Evolutionary conservation across 2,329 filamentous ascomycete species (phyloP).

Genomic region (Paraphaeosphaeria minitans): DNA sequence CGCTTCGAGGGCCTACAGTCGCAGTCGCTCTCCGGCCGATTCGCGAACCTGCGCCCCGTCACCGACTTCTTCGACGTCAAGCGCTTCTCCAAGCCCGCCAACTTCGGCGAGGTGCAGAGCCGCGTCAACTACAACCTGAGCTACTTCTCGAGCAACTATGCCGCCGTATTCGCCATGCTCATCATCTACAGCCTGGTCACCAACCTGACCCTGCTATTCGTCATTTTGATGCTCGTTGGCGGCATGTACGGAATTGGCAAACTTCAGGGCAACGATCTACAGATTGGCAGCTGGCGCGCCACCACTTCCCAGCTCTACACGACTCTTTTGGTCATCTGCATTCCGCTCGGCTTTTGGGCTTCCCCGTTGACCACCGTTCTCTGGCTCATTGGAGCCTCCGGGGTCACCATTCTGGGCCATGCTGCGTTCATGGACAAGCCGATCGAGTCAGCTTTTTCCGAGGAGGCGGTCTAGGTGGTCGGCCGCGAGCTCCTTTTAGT

Average conservation of each 20-base stretch:
- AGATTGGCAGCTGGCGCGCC: constrained; percentile 80
- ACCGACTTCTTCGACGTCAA: constrained; percentile 96
- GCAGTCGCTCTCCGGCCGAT: constrained; percentile 78
- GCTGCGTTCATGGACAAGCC: constrained; percentile 97
- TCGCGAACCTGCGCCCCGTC: constrained; percentile 88
- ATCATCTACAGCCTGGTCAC: constrained; percentile 93
- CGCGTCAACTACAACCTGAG: constrained; percentile 96
- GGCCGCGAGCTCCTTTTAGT: constrained; percentile 94
- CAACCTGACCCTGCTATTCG: constrained; percentile 85
- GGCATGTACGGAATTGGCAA: constrained; percentile 93
- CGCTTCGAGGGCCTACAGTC: constrained; percentile 83
- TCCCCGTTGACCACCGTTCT: constrained; percentile 84
- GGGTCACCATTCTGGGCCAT: constrained; percentile 92
- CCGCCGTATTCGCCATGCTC: constrained; percentile 89
- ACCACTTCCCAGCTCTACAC: constrained; percentile 96
- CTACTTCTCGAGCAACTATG: constrained; percentile 99
- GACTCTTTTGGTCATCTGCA: constrained; percentile 77
- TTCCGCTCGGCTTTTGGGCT: constrained; percentile 83
- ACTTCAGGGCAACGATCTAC: constrained; percentile 85
- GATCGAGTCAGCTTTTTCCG: constrained; percentile 99
- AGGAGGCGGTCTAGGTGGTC: constrained; percentile 99
- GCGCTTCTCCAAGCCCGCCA: constrained; percentile 89
- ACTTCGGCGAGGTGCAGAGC: constrained; percentile 88
- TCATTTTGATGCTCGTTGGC: constrained; percentile 83
- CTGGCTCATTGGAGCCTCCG: constrained; percentile 95